A percentile compares a stretch with the other conserved stretches of the same genome.
These are phyloP conservation scores for Flaveria bidentis DNA, from an alignment of 129 eudicot genomes.

Conservation along the genomic window DNA sequence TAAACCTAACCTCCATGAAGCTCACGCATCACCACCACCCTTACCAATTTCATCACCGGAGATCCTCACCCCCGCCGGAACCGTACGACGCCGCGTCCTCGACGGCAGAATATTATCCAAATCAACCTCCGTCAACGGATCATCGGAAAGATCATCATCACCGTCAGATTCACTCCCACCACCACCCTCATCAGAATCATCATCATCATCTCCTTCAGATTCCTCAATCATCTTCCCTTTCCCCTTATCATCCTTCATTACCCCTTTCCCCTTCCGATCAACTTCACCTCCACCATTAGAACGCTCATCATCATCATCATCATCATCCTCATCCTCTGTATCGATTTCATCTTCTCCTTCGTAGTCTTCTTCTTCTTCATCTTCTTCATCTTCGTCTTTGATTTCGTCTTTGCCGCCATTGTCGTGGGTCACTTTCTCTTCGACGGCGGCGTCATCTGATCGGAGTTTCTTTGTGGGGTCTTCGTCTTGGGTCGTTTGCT, in stretches of 20 bases:
- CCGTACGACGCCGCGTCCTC: slow-evolving; percentile 71
- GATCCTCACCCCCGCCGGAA: slow-evolving; percentile 49
- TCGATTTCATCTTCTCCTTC: slow-evolving; percentile 28
- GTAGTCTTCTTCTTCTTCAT: slow-evolving; percentile 38
- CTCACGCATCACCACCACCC: slow-evolving; percentile 28
- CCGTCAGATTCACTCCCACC: slow-evolving; percentile 34
- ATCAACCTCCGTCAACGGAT: slow-evolving; percentile 93
- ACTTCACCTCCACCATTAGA: slow-evolving; percentile 37
- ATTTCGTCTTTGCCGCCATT: not conserved
- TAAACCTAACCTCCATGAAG: slow-evolving; percentile 32
- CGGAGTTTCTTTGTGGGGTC: slow-evolving; percentile 47
- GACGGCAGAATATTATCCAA: slow-evolving; percentile 92
- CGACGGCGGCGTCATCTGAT: slow-evolving; percentile 23
- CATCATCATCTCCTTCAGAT: slow-evolving; percentile 41
- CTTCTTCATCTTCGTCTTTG: slow-evolving; percentile 32
- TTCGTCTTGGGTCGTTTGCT: slow-evolving; percentile 14
- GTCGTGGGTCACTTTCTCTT: slow-evolving; percentile 14
- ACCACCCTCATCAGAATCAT: slow-evolving; percentile 47
- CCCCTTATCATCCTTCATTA: slow-evolving; percentile 69
- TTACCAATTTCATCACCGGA: slow-evolving; percentile 25
- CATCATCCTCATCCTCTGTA: slow-evolving; percentile 29
- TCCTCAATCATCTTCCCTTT: slow-evolving; percentile 80
- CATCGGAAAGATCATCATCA: slow-evolving; percentile 79
- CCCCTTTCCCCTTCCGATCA: slow-evolving; percentile 66
- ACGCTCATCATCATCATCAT: slow-evolving; percentile 39